These are phyloP conservation scores for Mycena citricolor DNA, from an alignment of 1,284 basidiomycete species.

Conservation along the genomic window DNA sequence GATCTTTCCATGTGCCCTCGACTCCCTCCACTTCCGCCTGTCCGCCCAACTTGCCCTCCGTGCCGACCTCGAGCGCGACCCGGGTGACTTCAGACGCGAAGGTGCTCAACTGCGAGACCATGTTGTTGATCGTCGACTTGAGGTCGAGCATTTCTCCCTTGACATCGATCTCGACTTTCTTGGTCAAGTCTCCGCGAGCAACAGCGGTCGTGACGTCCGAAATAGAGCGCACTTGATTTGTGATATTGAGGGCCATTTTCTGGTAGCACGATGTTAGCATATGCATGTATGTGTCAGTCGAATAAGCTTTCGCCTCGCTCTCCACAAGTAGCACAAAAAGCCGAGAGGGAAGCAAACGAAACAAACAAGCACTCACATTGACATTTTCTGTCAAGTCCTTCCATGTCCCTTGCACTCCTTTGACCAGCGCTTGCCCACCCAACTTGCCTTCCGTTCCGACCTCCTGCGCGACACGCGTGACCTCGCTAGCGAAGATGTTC, in stretches of 20 bases:
- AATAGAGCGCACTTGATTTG: constrained; percentile 96
- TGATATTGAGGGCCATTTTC: constrained; percentile 91
- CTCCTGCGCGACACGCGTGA: no score
- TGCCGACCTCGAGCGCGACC: constrained; percentile 84
- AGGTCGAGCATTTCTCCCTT: constrained; percentile 95
- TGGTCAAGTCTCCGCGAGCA: constrained; percentile 86
- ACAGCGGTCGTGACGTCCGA: constrained; percentile 97
- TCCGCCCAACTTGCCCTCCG: constrained; percentile 93
- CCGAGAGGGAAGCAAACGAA: no score
- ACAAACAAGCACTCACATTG: no score
- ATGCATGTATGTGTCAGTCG: no score
- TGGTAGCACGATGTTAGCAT: no score
- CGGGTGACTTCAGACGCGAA: constrained; percentile 80
- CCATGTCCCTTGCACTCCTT: no score
- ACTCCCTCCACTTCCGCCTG: constrained; percentile 88
- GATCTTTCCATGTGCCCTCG: constrained; percentile 88
- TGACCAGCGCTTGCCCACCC: no score
- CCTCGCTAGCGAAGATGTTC: no score
- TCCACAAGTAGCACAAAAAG: no score
- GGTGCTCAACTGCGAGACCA: constrained; percentile 85
- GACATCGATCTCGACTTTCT: constrained; percentile 92
- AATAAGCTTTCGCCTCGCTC: no score
- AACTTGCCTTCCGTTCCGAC: no score
- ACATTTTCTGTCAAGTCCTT: no score
- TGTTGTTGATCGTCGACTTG: constrained; percentile 89